These are phyloP conservation scores for Hypoxylon trugodes DNA, from an alignment of 495 filamentous ascomycete species.

Conservation along the genomic window DNA sequence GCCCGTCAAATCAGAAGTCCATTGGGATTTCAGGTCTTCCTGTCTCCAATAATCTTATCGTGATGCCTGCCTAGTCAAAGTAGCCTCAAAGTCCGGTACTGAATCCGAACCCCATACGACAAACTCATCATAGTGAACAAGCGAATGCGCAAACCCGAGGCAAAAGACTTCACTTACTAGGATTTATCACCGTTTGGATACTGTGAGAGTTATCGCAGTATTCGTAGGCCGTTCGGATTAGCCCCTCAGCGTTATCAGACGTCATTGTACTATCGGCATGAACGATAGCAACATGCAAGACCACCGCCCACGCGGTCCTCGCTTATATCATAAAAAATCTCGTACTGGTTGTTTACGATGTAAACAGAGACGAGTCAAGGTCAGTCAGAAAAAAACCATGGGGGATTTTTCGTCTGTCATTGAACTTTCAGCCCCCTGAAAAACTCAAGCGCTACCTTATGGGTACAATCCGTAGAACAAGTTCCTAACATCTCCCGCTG, in stretches of 20 bases:
- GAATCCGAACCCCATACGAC: background rate
- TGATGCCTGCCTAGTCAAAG: conserved; percentile 12
- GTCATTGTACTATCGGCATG: conserved; percentile 6
- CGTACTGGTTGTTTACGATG: conserved; percentile 47
- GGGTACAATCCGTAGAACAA: background rate
- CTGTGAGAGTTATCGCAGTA: background rate
- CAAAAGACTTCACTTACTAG: background rate
- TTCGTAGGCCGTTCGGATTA: background rate
- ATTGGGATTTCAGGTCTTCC: background rate
- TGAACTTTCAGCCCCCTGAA: background rate
- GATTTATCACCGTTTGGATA: background rate
- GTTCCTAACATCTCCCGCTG: conserved; percentile 31
- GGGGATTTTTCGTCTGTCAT: background rate
- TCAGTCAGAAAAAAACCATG: conserved; percentile 22
- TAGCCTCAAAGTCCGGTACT: background rate
- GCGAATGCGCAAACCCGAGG: background rate
- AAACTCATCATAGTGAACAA: background rate
- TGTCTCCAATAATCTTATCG: conserved; percentile 1
- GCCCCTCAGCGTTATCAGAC: background rate
- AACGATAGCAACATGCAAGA: conserved; percentile 29
- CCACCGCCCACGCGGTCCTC: conserved; percentile 39
- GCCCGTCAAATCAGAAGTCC: conserved; percentile 18
- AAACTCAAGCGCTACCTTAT: background rate
- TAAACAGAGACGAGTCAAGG: conserved; percentile 50
- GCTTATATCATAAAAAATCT: conserved; percentile 49